A percentile compares a stretch with the other conserved stretches of the same genome.
These are phyloP conservation scores for Pecoramyces ruminantium DNA, from an alignment of 192 early-diverging fungal genomes.

Conservation along the genomic window DNA sequence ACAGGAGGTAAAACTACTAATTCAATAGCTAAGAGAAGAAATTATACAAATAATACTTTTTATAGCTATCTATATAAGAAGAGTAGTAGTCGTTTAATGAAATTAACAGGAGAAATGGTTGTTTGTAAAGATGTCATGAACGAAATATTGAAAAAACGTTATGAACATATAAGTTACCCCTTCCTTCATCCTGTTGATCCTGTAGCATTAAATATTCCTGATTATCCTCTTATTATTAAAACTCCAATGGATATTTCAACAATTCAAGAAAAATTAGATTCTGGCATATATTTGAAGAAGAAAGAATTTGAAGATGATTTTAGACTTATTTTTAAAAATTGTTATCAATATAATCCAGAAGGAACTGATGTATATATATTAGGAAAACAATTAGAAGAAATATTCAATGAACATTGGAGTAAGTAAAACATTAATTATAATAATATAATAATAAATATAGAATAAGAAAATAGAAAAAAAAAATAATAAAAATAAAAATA, in stretches of 20 bases:
- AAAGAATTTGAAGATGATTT: background rate
- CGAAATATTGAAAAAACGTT: background rate
- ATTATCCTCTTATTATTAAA: conserved; percentile 56
- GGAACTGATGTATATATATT: background rate
- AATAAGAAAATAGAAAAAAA: too few species aligned
- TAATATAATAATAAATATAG: too few species aligned
- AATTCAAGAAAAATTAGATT: conserved; percentile 47
- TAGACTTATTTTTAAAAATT: background rate
- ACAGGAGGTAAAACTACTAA: background rate
- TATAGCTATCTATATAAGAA: background rate
- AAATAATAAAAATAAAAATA: too few species aligned
- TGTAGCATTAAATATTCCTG: conserved; percentile 58
- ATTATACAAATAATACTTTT: background rate
- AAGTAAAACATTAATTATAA: too few species aligned
- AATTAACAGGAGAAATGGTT: background rate
- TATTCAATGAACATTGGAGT: background rate
- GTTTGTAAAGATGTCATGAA: background rate
- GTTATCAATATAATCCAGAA: background rate
- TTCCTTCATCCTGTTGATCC: conserved; percentile 73
- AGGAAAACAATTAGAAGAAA: background rate
- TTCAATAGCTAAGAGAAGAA: background rate
- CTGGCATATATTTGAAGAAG: background rate
- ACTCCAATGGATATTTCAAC: conserved; percentile 67
- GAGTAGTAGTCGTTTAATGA: background rate
- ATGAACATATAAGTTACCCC: conserved; percentile 11